These are phyloP conservation scores for Rutidosis leptorrhynchoides DNA, from an alignment of 129 eudicot species.

Conservation along the genomic window DNA sequence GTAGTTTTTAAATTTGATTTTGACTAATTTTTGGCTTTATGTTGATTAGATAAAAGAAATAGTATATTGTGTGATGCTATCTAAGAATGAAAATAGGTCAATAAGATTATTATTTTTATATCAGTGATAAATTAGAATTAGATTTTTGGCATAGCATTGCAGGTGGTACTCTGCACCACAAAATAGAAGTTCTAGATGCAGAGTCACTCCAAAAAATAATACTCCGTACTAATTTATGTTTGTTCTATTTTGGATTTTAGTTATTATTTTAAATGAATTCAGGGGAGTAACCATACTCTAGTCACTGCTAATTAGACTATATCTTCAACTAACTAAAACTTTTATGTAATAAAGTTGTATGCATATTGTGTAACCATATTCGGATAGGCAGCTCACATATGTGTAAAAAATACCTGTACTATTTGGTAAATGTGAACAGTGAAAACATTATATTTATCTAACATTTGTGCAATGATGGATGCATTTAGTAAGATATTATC, in stretches of 20 bases:
- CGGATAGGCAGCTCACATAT: too few relatives aligned
- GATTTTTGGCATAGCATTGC: conserved; percentile 19
- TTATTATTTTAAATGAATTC: neutral
- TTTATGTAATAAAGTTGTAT: too few relatives aligned
- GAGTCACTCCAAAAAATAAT: conserved; percentile 17
- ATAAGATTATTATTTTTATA: conserved; percentile 3
- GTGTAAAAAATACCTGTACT: too few relatives aligned
- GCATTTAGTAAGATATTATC: too few relatives aligned
- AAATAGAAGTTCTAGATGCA: neutral
- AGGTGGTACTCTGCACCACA: conserved; percentile 18
- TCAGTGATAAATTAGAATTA: too few relatives aligned
- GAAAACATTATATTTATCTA: too few relatives aligned
- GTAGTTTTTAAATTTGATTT: too few relatives aligned
- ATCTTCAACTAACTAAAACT: neutral
- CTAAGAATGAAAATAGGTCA: neutral
- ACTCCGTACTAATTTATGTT: neutral
- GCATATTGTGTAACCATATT: too few relatives aligned
- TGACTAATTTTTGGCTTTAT: neutral
- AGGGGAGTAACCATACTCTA: neutral
- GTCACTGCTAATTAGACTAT: neutral
- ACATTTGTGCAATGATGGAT: neutral
- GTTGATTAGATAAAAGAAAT: neutral
- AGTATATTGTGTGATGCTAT: conserved; percentile 13
- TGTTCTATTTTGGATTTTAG: neutral
- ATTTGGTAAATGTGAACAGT: too few relatives aligned